A percentile compares a stretch with the other conserved stretches of the same genome.
These are phyloP conservation scores for Vitis rupestris DNA, from an alignment of 164 flowering plant species.

Conservation along the genomic window DNA sequence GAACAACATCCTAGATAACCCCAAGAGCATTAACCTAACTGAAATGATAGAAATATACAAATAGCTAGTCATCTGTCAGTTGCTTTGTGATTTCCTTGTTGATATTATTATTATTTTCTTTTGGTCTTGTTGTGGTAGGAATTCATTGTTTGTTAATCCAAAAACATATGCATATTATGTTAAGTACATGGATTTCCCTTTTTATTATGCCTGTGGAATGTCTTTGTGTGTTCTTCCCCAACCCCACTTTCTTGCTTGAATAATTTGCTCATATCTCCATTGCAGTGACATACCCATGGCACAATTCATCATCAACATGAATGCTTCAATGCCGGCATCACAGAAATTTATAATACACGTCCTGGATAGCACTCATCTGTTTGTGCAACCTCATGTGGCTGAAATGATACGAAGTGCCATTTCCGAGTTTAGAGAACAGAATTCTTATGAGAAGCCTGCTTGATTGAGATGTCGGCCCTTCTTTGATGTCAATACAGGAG, in stretches of 20 bases:
- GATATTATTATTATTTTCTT: too few relatives aligned
- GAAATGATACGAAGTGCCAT: slow-evolving; percentile 76
- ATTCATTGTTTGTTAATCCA: too few relatives aligned
- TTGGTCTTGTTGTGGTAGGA: too few relatives aligned
- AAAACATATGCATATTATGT: too few relatives aligned
- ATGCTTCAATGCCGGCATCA: slow-evolving; percentile 59
- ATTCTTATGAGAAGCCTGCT: slow-evolving; percentile 84
- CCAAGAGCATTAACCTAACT: too few relatives aligned
- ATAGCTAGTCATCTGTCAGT: too few relatives aligned
- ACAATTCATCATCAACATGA: slow-evolving; percentile 75
- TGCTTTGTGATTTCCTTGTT: too few relatives aligned
- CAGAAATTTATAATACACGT: slow-evolving; percentile 82
- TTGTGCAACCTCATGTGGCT: slow-evolving; percentile 70
- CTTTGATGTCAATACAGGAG: neutral
- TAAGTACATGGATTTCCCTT: too few relatives aligned
- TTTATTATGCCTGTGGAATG: too few relatives aligned
- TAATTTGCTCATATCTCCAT: neutral
- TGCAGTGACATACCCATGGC: slow-evolving; percentile 96
- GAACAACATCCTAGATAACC: too few relatives aligned
- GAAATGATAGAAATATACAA: too few relatives aligned
- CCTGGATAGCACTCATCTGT: slow-evolving; percentile 72
- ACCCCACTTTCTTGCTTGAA: neutral
- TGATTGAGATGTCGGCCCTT: slow-evolving; percentile 20
- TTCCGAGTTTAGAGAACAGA: slow-evolving; percentile 71
- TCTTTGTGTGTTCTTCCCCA: neutral